Evolutionary conservation across 2,329 filamentous ascomycete genomes (phyloP), one percentile per base, ranked within the genome.

Genomic region (Fusarium sp.): DNA sequence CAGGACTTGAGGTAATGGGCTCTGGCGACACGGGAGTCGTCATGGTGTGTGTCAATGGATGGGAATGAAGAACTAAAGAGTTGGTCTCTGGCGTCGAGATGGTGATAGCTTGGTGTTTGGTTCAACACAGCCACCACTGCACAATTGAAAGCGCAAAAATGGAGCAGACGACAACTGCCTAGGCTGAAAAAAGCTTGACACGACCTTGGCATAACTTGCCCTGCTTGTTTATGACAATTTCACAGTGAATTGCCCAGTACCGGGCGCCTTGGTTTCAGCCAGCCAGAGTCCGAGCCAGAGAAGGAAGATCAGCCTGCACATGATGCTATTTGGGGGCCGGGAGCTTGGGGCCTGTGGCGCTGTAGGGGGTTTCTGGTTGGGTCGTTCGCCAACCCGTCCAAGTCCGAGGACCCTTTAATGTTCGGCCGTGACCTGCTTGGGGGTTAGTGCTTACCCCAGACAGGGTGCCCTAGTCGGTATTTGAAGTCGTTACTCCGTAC

Each of bases 21-120:
- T 70, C 72, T 45, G 70, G 70, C 4, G 70, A 72, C 25, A 68
- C 64, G 23, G 63, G 25, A n/a, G 68, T 50, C 69, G 68, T 73
- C 25, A 16, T 64, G 37, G 25, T 52, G 48, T 52, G 48, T 30
- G 52, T 56, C 50, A 54, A 27, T 54, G 35, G 39, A 16, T 48
- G 23, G 2, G 11, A 13, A 5, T 30, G 48, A 52, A 30, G 27
- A 52, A 30, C 11, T 20, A 13, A 14, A 52, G 6, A 27, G 23
- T 3, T 25, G 43, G 23, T 48, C 8, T 48, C 5, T 52, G 48
- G 48, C 27, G 18, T 52, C 18, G 18, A n/a, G 48, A 52, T 52
- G 48, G 27, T 52, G 48, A 50, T 50, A 18, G 45, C 45, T 50
- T 50, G 45, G 45, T n/a, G 45, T 50, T 50, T 50, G 45, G 16